These are phyloP conservation scores for Cryptomeria japonica DNA, from an alignment of 75 land plant species.

Conservation along the genomic window DNA sequence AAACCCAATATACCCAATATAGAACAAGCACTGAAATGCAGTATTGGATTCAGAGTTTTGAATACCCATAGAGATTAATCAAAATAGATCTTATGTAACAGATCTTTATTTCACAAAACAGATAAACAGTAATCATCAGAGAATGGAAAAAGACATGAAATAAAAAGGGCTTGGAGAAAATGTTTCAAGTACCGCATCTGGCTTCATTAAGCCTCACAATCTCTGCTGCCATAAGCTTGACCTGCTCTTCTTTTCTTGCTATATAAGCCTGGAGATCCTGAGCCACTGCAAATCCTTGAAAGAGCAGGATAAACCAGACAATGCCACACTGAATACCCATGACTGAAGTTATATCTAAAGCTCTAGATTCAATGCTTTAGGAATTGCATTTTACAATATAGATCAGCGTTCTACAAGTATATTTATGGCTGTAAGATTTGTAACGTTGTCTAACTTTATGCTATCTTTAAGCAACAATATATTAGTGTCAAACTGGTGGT, in stretches of 20 bases:
- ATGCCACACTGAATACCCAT: neutral
- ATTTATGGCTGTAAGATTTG: too few relatives aligned
- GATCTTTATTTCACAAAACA: neutral
- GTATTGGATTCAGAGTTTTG: too few relatives aligned
- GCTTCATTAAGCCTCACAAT: neutral
- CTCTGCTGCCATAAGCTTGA: neutral
- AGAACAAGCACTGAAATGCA: too few relatives aligned
- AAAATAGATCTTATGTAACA: neutral
- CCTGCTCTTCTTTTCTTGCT: neutral
- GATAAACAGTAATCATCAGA: neutral
- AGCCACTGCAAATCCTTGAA: neutral
- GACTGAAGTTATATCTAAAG: too few relatives aligned
- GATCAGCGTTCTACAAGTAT: too few relatives aligned
- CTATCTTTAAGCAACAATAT: too few relatives aligned
- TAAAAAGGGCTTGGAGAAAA: neutral
- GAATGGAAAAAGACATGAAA: neutral
- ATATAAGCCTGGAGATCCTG: neutral
- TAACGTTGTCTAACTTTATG: too few relatives aligned
- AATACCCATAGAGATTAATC: too few relatives aligned
- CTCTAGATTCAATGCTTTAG: too few relatives aligned
- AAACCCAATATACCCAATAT: too few relatives aligned
- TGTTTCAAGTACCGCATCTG: neutral
- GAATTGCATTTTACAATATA: too few relatives aligned
- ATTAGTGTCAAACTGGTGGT: too few relatives aligned
- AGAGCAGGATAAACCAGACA: neutral